Base-by-base conservation (phyloP, 225 moss, liverwort and hornwort species). In the Physcomitrellopsis africana region DNA sequence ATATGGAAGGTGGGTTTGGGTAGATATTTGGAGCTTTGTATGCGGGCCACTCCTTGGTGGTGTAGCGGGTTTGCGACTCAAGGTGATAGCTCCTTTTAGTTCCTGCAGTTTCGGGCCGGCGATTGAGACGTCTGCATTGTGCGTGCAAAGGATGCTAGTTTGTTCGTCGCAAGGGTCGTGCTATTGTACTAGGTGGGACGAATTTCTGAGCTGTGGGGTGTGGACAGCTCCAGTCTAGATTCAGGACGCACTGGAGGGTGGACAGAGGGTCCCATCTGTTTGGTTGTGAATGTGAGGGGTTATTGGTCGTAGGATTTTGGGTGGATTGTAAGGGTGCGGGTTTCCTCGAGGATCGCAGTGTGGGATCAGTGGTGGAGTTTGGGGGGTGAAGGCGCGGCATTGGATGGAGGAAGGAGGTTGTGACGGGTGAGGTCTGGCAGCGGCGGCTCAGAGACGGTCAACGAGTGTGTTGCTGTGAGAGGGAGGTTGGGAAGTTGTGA, bases 361-460 rank as follows among this genome's bases (percentile, higher is more conserved):
- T 53, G 43, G 17, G 26, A 53, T 3, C 41, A 69, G 69, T 13
- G 9, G 59, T 11, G 5, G 6, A 1, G 3, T 26, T 27, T 60
- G 57, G 11, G 16, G 1, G 7, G 0, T 15, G 65, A 19, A 2
- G 11, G 9, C 10, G 44, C 9, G 60, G 61, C 44, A 68, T 51
- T 52, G 73, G 20, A 67, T 10, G 19, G n/a, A 18, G 8, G n/a
- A 20, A 18, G 52, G 17, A 7, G 32, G 32, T 37, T 37, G 5
- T n/a, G 29, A 56, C 12, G 44, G 0, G 17, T 42, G 15, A 59
- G 71, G 70, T 23, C 79, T 82, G 85, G 85, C 79, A 72, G 76
- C 55, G 46, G 76, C 65, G 46, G 77, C 70, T 29, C 72, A 81
- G 83, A 69, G 81, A 54, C 1, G 68, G 49, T 20, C 49, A 3